Conservation (phyloP, 2,329 filamentous ascomycete genomes). For the Neoscytalidium dimidiatum region DNA sequence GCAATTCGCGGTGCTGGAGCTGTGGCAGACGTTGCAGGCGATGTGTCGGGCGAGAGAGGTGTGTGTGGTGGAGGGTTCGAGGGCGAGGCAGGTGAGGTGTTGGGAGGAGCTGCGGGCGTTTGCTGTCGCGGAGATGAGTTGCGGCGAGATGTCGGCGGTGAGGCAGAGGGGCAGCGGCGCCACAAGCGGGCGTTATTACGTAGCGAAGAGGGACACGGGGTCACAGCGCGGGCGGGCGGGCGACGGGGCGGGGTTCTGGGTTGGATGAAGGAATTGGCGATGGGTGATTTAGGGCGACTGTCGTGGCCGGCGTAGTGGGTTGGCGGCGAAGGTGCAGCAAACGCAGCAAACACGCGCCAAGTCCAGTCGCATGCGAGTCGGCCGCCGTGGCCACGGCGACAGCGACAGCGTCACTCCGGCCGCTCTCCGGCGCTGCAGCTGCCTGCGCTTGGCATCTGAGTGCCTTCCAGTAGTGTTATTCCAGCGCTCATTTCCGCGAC, state of each 20-base stretch:
- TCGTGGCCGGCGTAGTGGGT: constrained; percentile 16
- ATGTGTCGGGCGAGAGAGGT: neutral
- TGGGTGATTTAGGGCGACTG: constrained; percentile 14
- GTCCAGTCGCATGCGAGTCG: neutral
- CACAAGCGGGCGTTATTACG: constrained; percentile 10
- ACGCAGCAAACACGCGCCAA: constrained; percentile 1
- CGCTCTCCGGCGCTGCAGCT: neutral
- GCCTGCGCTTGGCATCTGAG: neutral
- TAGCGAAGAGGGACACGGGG: constrained; percentile 1
- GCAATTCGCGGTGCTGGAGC: constrained; percentile 9
- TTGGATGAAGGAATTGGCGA: constrained; percentile 15
- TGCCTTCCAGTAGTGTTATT: neutral
- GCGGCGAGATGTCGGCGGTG: constrained; percentile 19
- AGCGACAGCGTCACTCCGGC: constrained; percentile 10
- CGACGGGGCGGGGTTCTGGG: neutral
- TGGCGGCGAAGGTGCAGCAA: constrained; percentile 6
- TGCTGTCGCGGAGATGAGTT: constrained; percentile 19
- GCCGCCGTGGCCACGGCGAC: neutral
- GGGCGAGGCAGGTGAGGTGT: constrained; percentile 8
- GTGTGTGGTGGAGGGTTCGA: neutral
- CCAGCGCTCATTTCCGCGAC: neutral
- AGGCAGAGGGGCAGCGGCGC: constrained; percentile 16
- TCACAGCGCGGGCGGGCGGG: neutral
- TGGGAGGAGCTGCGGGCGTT: constrained; percentile 17
- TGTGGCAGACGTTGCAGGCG: neutral